Conservation (phyloP, 2,329 filamentous ascomycete genomes). For the Neoarthrinium moseri region DNA sequence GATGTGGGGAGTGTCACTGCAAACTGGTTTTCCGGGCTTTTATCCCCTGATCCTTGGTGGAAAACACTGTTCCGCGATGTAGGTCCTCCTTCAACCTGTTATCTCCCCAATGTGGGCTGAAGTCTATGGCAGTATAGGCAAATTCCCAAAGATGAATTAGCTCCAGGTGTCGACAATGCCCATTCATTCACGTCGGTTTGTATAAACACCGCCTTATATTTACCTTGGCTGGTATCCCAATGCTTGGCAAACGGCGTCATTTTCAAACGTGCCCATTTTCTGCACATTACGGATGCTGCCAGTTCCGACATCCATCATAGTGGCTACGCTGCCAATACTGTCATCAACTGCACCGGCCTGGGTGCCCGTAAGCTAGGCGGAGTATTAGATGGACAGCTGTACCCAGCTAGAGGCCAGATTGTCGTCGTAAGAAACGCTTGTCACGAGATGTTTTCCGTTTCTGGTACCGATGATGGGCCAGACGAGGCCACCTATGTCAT, state of each 20-base stretch:
- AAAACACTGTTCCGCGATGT: slow-evolving; percentile 67
- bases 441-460: slow-evolving; percentile 66
- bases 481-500: slow-evolving; percentile 80
- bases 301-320: slow-evolving; percentile 56
- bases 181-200: slow-evolving; percentile 81
- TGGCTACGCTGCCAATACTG: slow-evolving; percentile 58
- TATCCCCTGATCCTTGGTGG: slow-evolving; percentile 71
- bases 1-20: slow-evolving; percentile 44
- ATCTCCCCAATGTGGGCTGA: too few species aligned
- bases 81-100: too few species aligned
- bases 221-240: slow-evolving; percentile 80
- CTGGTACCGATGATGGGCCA: slow-evolving; percentile 70
- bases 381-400: slow-evolving; percentile 71
- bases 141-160: slow-evolving; percentile 57
- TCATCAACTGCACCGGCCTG: slow-evolving; percentile 86
- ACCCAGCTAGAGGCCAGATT: slow-evolving; percentile 79
- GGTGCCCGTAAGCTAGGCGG: slow-evolving; percentile 75
- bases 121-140: too few species aligned
- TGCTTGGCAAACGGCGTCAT: slow-evolving; percentile 72
- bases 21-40: slow-evolving; percentile 55
- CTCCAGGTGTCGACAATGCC: slow-evolving; percentile 66
- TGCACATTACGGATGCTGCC: slow-evolving; percentile 73
- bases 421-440: slow-evolving; percentile 80
- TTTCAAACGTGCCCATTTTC: slow-evolving; percentile 60
- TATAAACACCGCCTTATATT: slow-evolving; percentile 86